Evolutionary conservation across 2,329 filamentous ascomycete genomes (phyloP).

Genomic region (Pseudogymnoascus sp.): DNA sequence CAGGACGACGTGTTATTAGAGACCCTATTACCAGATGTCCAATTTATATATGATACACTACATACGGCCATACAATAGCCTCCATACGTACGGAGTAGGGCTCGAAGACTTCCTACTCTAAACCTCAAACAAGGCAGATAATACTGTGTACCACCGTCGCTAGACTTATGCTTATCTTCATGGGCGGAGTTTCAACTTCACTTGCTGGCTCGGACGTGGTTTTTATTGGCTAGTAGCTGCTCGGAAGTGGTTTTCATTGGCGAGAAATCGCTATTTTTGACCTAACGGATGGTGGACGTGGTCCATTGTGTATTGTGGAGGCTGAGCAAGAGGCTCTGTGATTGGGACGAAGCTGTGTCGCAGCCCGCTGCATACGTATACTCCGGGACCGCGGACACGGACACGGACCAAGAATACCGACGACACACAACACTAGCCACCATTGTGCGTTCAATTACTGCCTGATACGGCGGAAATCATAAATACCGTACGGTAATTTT

Average conservation of each 20-base stretch:
- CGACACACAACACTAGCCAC: not conserved
- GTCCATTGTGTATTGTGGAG: not conserved
- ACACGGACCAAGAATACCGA: not conserved
- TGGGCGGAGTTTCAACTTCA: not conserved
- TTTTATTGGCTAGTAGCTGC: no score
- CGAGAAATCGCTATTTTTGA: not conserved
- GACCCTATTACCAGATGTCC: no score
- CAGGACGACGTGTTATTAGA: not conserved
- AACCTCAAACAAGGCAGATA: not conserved
- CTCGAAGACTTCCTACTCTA: not conserved
- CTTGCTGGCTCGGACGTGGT: not conserved
- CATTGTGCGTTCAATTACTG: not conserved
- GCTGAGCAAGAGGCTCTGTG: constrained; percentile 4
- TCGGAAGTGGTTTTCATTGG: not conserved
- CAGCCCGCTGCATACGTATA: not conserved
- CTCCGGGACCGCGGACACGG: not conserved
- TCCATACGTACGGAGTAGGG: not conserved
- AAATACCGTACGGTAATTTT: not conserved
- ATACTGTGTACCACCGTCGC: not conserved
- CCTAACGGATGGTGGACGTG: not conserved
- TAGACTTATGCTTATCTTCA: not conserved
- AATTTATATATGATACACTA: not conserved
- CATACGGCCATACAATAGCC: not conserved
- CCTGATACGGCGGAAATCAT: not conserved
- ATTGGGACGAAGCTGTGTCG: not conserved